These are phyloP conservation scores for Detonula confervacea DNA, from an alignment of 352 stramenopile species.

Conservation along the genomic window DNA sequence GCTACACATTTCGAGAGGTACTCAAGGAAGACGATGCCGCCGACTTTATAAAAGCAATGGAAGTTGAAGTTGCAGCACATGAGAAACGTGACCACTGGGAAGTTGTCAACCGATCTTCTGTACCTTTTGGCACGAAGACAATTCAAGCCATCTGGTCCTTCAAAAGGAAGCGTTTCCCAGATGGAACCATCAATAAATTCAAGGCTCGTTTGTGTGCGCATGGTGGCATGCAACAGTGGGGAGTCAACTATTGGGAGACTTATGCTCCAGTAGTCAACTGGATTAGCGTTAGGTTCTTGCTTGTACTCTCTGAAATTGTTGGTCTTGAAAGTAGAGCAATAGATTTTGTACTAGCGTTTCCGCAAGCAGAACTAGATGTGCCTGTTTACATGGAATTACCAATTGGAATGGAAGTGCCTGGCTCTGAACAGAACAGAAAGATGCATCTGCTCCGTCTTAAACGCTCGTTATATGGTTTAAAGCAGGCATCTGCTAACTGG, in stretches of 20 bases:
- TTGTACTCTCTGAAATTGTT: not conserved
- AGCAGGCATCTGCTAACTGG: constrained; percentile 50
- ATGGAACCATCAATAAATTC: constrained; percentile 48
- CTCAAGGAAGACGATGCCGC: constrained; percentile 16
- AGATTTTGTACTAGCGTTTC: constrained; percentile 36
- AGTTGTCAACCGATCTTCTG: constrained; percentile 3
- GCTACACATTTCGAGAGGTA: constrained; percentile 29
- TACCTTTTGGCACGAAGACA: constrained; percentile 18
- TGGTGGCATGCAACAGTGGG: constrained; percentile 31
- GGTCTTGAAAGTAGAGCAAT: constrained; percentile 22
- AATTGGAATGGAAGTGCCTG: not conserved
- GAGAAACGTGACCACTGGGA: constrained; percentile 22
- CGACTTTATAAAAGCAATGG: constrained; percentile 35
- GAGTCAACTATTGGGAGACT: constrained; percentile 41
- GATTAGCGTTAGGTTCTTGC: constrained; percentile 11
- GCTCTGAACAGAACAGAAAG: not conserved
- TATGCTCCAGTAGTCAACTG: constrained; percentile 37
- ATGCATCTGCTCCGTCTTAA: constrained; percentile 36
- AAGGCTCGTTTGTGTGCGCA: constrained; percentile 50
- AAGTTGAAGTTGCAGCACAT: constrained; percentile 44
- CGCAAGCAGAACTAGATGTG: constrained; percentile 28
- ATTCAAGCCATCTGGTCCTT: constrained; percentile 55
- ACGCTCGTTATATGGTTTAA: constrained; percentile 53
- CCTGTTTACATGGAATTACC: constrained; percentile 32
- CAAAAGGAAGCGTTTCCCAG: constrained; percentile 54